These are phyloP conservation scores for Acer negundo DNA, from an alignment of 345 rosid species.

Conservation along the genomic window DNA sequence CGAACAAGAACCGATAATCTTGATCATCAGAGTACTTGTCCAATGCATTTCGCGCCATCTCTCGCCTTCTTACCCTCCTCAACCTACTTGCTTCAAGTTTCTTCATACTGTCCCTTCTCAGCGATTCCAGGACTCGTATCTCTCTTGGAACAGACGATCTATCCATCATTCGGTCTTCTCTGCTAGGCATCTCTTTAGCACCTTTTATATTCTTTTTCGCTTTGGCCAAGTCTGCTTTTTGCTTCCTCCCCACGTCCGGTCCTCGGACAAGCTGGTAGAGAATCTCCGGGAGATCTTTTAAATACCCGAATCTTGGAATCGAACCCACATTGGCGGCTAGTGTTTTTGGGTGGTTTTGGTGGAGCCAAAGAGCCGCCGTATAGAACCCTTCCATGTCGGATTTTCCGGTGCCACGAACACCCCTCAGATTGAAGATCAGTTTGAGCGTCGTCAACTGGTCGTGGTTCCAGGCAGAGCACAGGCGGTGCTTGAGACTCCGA, in stretches of 20 bases:
- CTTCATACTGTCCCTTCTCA: slow-evolving; percentile 21
- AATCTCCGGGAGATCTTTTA: slow-evolving; percentile 67
- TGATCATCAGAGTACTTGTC: slow-evolving; percentile 43
- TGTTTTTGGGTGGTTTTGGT: slow-evolving; percentile 55
- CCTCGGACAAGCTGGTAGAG: slow-evolving; percentile 61
- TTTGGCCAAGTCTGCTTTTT: slow-evolving; percentile 38
- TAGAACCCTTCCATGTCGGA: slow-evolving; percentile 69
- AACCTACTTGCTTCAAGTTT: slow-evolving; percentile 43
- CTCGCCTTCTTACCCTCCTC: slow-evolving; percentile 33
- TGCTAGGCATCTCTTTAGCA: too few species aligned
- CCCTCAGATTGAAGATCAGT: slow-evolving; percentile 62
- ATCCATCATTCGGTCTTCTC: neutral
- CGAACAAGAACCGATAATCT: slow-evolving; percentile 49
- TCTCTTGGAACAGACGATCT: too few species aligned
- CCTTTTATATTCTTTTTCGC: slow-evolving; percentile 16
- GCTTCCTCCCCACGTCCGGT: slow-evolving; percentile 37
- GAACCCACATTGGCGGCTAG: slow-evolving; percentile 50
- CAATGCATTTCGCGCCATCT: slow-evolving; percentile 42
- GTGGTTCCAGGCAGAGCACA: slow-evolving; percentile 46
- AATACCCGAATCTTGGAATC: slow-evolving; percentile 44
- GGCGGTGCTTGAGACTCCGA: slow-evolving; percentile 24
- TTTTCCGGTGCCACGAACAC: slow-evolving; percentile 69
- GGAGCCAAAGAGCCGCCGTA: slow-evolving; percentile 60
- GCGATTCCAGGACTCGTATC: neutral
- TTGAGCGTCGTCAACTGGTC: slow-evolving; percentile 56